These are phyloP conservation scores for Claviceps quebecensis DNA, from an alignment of 2,329 filamentous ascomycete species.

Conservation along the genomic window DNA sequence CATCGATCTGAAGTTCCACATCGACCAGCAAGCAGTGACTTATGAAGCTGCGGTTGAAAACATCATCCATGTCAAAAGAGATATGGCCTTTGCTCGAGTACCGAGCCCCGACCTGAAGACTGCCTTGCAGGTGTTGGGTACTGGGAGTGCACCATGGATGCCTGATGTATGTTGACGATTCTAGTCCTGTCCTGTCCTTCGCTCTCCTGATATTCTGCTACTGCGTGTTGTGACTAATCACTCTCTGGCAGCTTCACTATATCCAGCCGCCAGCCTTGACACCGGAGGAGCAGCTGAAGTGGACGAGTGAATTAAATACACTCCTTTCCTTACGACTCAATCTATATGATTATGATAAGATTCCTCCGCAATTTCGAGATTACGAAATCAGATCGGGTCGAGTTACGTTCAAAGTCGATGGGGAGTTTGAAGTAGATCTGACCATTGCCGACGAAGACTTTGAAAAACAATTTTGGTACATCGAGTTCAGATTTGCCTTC, in stretches of 20 bases:
- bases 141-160: conserved; percentile 63
- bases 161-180: conserved; percentile 46
- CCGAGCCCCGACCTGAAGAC: conserved; percentile 86
- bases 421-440: conserved; percentile 87
- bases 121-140: conserved; percentile 71
- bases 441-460: conserved; percentile 79
- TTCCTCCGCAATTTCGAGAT: conserved; percentile 60
- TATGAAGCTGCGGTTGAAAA: conserved; percentile 48
- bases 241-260: conserved; percentile 49
- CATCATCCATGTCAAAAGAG: conserved; percentile 58
- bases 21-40: conserved; percentile 46
- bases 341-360: conserved; percentile 63
- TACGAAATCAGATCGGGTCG: conserved; percentile 76
- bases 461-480: conserved; percentile 79
- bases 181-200: background rate
- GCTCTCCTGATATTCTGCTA: background rate
- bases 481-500: conserved; percentile 80
- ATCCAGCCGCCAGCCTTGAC: conserved; percentile 60
- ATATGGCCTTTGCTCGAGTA: conserved; percentile 58
- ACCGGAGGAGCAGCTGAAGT: conserved; percentile 56
- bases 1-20: conserved; percentile 72
- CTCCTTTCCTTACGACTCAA: conserved; percentile 72
- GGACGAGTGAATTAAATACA: conserved; percentile 70
- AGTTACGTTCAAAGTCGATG: conserved; percentile 69
- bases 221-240: conserved; percentile 15